Conservation (phyloP, 2,329 filamentous ascomycete genomes). For the Magnaporthiopsis incrustans region DNA sequence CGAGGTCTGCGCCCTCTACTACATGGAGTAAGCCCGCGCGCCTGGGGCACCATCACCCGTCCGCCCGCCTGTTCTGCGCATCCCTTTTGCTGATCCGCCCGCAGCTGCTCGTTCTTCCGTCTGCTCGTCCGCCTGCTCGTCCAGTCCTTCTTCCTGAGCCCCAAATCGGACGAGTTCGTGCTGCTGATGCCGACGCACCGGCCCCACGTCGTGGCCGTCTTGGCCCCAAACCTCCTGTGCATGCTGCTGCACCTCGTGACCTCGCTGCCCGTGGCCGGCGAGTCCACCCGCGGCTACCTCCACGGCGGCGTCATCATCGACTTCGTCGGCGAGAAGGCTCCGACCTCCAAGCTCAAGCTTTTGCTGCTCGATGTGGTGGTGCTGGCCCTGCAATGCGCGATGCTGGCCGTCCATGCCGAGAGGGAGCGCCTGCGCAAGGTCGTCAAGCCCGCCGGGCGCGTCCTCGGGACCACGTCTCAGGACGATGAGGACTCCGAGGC, state of each 20-base stretch:
- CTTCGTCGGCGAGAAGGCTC: conserved; percentile 58
- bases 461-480: conserved; percentile 10
- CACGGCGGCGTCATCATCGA: conserved; percentile 61
- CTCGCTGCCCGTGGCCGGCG: conserved; percentile 47
- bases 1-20: conserved; percentile 58
- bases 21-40: conserved; percentile 52
- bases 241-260: conserved; percentile 50
- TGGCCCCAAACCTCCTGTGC: conserved; percentile 52
- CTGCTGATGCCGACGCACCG: conserved; percentile 47
- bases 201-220: conserved; percentile 48
- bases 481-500: conserved; percentile 11
- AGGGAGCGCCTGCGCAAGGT: conserved; percentile 46
- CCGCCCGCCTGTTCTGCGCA: background rate
- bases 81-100: background rate
- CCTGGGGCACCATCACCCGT: too few relatives aligned
- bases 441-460: conserved; percentile 27
- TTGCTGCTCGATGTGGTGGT: conserved; percentile 49
- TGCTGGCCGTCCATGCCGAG: conserved; percentile 56
- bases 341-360: conserved; percentile 47
- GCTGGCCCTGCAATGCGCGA: conserved; percentile 50
- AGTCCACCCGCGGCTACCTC: conserved; percentile 55
- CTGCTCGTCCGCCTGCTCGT: conserved; percentile 49
- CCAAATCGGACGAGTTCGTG: conserved; percentile 49
- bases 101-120: conserved; percentile 57
- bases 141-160: conserved; percentile 57